phyloP scores from a whole-genome alignment of 345 rosid genomes.

The Syzygium aqueum region DNA sequence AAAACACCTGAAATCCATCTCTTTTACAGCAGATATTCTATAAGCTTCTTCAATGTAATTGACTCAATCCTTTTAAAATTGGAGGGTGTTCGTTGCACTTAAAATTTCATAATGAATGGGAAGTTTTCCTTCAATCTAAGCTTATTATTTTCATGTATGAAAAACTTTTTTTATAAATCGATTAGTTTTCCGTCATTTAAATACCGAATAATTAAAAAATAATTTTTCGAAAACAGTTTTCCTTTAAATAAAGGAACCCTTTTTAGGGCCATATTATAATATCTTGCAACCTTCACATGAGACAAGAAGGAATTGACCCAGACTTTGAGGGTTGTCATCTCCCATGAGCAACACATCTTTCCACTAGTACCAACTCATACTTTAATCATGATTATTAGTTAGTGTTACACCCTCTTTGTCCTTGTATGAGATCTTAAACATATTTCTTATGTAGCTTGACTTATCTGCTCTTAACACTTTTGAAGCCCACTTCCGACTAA shows the following conservation, averaged over 20 bases:
- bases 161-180: accelerated
- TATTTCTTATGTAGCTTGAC: background rate
- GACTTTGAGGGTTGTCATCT: background rate
- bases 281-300: background rate
- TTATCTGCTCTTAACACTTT: background rate
- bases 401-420: background rate
- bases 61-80: background rate
- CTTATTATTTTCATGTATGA: background rate
- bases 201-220: background rate
- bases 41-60: background rate
- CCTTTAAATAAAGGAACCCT: background rate
- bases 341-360: background rate
- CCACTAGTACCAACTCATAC: background rate
- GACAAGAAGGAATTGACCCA: background rate
- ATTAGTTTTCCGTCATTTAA: background rate
- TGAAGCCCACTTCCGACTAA: background rate
- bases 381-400: background rate
- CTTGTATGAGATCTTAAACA: background rate
- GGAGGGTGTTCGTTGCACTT: background rate
- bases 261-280: background rate
- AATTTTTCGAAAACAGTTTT: background rate
- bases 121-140: background rate
- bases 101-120: background rate
- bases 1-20: background rate
- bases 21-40: background rate